Base-by-base conservation (phyloP, 768 basidiomycete species). In the Lyophyllum semitale region DNA sequence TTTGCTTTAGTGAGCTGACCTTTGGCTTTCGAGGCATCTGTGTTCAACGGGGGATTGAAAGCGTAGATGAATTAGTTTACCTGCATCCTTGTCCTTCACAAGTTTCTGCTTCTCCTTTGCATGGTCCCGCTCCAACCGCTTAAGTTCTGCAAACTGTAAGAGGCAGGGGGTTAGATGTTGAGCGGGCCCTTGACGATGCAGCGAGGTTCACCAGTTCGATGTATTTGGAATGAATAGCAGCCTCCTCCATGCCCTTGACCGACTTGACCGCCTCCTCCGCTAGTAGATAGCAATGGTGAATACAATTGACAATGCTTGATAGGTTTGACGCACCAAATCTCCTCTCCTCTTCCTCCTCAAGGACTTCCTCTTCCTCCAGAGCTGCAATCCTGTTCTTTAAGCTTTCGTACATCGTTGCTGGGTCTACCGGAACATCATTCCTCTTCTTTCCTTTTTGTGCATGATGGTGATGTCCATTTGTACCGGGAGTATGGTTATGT, bases 101-200 rank as follows among this genome's bases (percentile, higher is more conserved):
- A 94, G 77, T 66, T 94, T 94, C 76, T 94, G 92, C 71, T 91
- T 93, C 77, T 94, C 93, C 73, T 91, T 94, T 37, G 91, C 87
- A 64, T 93, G 89, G 66, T 93, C 92, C 59, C 93, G 83, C 71
- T 95, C 93, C 66, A 91, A 71, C 48, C 90, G 82, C 69, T 93
- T 93, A 68, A 92, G 75, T 70, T 94, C 92, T 64, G 91, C 90
- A 71, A 93, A 95, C 92, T 95, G 64, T 22, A 64, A 45, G 61
- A 66, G 49, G 56, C 54, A 53, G 53, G 59, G 54, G 59, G 54
- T 64, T 55, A 60, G 54, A 47, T 53, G 35, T 35, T 48, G 52
- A 48, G 35, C n/a, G 33, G 15, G 33, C 18, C 59, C 29, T 55
- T 18, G 54, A 57, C 62, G 55, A 65, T 59, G 52, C 58, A 58